Evolutionary conservation across 495 filamentous ascomycete genomes (phyloP), one percentile per base, ranked within the genome.

Genomic region (Sordaria brevicollis): DNA sequence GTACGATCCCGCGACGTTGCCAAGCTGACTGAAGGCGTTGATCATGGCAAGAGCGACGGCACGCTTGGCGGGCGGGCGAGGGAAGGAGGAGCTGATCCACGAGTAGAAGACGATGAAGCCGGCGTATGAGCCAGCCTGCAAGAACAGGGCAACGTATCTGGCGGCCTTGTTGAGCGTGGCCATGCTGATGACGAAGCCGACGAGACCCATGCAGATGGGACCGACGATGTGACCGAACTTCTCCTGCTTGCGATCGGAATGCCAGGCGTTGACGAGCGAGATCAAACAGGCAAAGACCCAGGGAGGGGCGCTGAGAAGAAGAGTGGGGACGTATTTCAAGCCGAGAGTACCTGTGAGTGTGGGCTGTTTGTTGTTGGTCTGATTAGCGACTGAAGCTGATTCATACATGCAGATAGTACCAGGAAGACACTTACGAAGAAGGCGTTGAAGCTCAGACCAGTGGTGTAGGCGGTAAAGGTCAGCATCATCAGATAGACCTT

Each of bases 1-100:
- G 73, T 93, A 95, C 38, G 83, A 84, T 2, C 91, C 89, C 66
- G 91, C 93, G 65, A 95, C 92, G 70, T 84, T 87, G 71, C 87
- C 86, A 5, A 85, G 79, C 76, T 94, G 93, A 19, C 86, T 87
- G 54, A 94, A 85, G 1, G 91, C 90, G 75, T 96, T 96, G 77
- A 94, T 89, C 71, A 86, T 84, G 5, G 92, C 92, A 0, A 93
- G 79, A 0, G 91, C 90, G 6, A 91, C 92, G 1, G 92, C 91
- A 71, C 91, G 87, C 80, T 95, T 95, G 0, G 90, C 87, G 0
- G 89, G 91, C 2, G 92, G 92, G 25, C 92, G 87, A 0, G 91
- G 91, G 38, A 94, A 84, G 0, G 88, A 82, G 68, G 90, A 92
- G 11, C 83, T 87, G 74, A 93, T 93, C 91, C 91, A 94, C 19